Evolutionary conservation across 1,139 yeast genomes (phyloP).

Genomic region (Suhomyces guaymorum): DNA sequence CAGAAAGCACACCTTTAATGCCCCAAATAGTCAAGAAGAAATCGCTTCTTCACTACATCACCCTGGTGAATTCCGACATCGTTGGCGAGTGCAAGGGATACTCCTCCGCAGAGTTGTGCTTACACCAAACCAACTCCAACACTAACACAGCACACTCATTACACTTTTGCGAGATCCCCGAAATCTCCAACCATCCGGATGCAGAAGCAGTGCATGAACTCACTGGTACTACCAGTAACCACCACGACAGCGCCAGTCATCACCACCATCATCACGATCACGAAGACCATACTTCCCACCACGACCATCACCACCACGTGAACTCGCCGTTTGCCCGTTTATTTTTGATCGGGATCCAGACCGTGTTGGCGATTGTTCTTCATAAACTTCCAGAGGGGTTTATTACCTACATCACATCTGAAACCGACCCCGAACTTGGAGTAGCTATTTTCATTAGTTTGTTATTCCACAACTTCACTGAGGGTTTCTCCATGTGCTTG

Average conservation of each 20-base stretch:
- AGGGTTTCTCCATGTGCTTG: conserved; percentile 91
- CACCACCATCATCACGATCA: conserved; percentile 13
- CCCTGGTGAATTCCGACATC: conserved; percentile 21
- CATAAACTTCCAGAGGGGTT: conserved; percentile 97
- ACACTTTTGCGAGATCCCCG: conserved; percentile 45
- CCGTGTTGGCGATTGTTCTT: conserved; percentile 80
- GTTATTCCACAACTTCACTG: conserved; percentile 88
- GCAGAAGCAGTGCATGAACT: conserved; percentile 1
- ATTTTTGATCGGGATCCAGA: conserved; percentile 84
- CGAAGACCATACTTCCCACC: conserved; percentile 20
- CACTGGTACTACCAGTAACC: not conserved
- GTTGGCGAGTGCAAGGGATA: conserved; percentile 58
- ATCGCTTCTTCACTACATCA: conserved; percentile 31
- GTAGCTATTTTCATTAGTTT: conserved; percentile 79
- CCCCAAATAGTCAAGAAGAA: conserved; percentile 17
- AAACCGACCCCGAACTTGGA: conserved; percentile 73
- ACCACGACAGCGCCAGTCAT: no score
- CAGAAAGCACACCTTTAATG: conserved; percentile 16
- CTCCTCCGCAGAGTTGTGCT: conserved; percentile 44
- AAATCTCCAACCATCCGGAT: conserved; percentile 10
- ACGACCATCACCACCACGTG: conserved; percentile 76
- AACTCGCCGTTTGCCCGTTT: conserved; percentile 76
- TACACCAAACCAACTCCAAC: conserved; percentile 12
- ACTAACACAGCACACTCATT: conserved; percentile 17
- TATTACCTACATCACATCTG: conserved; percentile 76